Base-by-base conservation (phyloP, 345 rosid genomes). In the Melaleuca quinquenervia region DNA sequence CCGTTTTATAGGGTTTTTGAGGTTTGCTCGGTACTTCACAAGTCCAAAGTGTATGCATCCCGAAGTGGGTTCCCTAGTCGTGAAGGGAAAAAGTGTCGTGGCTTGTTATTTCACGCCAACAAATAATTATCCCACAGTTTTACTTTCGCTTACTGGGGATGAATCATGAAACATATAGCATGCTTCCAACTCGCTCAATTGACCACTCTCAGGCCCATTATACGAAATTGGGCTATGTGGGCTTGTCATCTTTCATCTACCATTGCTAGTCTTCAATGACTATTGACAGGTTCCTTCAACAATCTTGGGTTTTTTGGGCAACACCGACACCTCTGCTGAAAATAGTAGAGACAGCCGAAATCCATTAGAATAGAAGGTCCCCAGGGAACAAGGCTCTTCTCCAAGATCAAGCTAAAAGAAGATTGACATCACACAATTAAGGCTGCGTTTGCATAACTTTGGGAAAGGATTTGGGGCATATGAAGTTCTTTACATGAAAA, bases 1-100 rank as follows among this genome's bases (percentile, higher is more conserved):
- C 10, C 11, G 21, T 64, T 32, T 32, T 8, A 0, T 1, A 16
- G 45, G 45, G 1, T 64, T 16, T 16, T 9, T 16, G 45, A 64
- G 76, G 45, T 16, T 32, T 64, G 76, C 1, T 1, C 0, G 22
- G 45, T 64, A 36, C 76, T 16, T 64, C 45, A 32, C 22, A 1
- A 32, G 45, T 8, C 76, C 22, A 64, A 8, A 16, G 21, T n/a
- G 45, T 8, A 64, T 32, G 24, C 10, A 32, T 64, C 45, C 76
- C 11, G 45, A 8, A 12, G 76, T 0, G 76, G 44, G 45, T 32
- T 64, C 32, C 24, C 24, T 29, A 0, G 76, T 64, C 45, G 8
- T 45, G 22, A 32, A 64, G 45, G 58, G 58, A 24, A 54, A 54
- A 32, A 36, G 45, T 15, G 45, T 4, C 8, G 20, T 16, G 8